Evolutionary conservation across 1,139 yeast species (phyloP).

Genomic region (Diutina sp.): DNA sequence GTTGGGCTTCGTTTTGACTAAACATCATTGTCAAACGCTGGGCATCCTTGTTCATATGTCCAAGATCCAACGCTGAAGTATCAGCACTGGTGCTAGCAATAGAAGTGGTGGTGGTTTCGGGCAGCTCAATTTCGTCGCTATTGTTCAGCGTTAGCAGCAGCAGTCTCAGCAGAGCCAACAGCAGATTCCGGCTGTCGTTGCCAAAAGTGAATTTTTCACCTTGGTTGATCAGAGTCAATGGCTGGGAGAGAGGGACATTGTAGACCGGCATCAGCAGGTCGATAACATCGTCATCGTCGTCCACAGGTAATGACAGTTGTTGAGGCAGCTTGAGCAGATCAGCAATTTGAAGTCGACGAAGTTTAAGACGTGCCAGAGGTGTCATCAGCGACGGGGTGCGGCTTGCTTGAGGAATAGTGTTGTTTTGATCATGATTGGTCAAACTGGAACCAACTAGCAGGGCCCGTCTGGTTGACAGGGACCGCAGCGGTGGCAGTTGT

Average conservation of each 20-base stretch:
- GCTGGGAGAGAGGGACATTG: conserved; percentile 1
- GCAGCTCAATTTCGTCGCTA: neutral
- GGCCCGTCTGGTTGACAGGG: neutral
- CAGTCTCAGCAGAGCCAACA: neutral
- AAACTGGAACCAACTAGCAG: neutral
- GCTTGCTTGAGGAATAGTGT: neutral
- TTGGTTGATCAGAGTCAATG: neutral
- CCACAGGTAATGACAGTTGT: neutral
- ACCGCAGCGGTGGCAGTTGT: neutral
- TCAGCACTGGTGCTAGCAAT: neutral
- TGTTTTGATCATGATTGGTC: neutral
- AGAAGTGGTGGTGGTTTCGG: conserved; percentile 1
- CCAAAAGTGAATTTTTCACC: conserved; percentile 1
- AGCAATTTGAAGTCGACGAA: neutral
- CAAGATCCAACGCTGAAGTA: neutral
- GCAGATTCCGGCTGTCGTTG: neutral
- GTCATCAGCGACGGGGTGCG: neutral
- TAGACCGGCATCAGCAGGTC: neutral
- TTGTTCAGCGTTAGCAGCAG: conserved; percentile 1
- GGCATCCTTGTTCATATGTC: neutral
- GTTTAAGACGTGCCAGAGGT: neutral
- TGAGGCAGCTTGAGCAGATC: neutral
- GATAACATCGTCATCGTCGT: neutral
- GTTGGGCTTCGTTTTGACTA: neutral
- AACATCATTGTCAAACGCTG: neutral